Percentiles rank a stretch among this genome's conserved stretches.
Evolutionary conservation across 208 protist species (phyloP).

Genomic region (Leptomonas seymouri): DNA sequence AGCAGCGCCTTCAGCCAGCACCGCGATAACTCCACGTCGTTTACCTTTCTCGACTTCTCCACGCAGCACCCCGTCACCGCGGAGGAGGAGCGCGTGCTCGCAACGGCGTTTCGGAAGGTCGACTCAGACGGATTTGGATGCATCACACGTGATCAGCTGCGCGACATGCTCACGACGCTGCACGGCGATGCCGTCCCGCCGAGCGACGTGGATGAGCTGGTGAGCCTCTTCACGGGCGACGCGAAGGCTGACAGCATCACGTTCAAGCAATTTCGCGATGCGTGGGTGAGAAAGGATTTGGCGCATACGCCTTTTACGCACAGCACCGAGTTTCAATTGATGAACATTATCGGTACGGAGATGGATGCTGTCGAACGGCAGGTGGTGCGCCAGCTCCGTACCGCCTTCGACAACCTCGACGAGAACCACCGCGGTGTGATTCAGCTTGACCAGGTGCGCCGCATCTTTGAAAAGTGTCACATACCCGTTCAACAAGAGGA

Average conservation of each 20-base stretch:
- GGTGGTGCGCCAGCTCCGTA: constrained; percentile 79
- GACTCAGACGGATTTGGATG: constrained; percentile 81
- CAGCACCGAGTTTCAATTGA: constrained; percentile 77
- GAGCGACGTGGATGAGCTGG: constrained; percentile 72
- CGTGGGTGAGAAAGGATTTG: constrained; percentile 84
- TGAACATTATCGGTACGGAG: constrained; percentile 79
- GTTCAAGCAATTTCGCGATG: constrained; percentile 82
- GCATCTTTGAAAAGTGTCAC: constrained; percentile 69
- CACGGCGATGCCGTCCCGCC: constrained; percentile 56
- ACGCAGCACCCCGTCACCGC: constrained; percentile 49
- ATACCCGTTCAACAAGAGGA: constrained; percentile 66
- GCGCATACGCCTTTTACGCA: constrained; percentile 60
- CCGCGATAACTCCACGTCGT: constrained; percentile 12
- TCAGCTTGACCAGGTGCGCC: constrained; percentile 54
- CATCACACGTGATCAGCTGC: constrained; percentile 82
- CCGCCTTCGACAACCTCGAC: constrained; percentile 88
- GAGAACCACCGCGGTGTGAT: constrained; percentile 83
- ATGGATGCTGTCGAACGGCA: constrained; percentile 77
- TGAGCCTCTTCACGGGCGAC: constrained; percentile 78
- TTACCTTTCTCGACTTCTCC: constrained; percentile 73
- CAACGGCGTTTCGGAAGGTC: constrained; percentile 76
- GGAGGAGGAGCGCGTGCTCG: constrained; percentile 75
- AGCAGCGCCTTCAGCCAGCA: background rate
- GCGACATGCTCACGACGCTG: constrained; percentile 85
- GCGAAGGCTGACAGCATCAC: constrained; percentile 55